Base-by-base conservation (phyloP, 768 basidiomycete genomes). In the Phylloporus scabripes region DNA sequence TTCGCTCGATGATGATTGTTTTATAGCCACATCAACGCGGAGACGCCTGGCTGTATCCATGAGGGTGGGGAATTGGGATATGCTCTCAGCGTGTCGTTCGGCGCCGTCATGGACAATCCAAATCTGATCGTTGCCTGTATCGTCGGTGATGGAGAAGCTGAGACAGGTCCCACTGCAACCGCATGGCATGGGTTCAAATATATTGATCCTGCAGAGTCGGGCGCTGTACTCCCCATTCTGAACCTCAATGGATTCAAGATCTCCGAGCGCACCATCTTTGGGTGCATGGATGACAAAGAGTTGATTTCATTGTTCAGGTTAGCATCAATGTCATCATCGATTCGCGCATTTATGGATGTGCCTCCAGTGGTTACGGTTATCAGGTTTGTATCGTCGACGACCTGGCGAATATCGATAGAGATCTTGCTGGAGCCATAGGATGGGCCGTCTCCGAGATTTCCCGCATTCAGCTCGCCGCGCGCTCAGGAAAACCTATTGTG, bases 51-150 rank as follows among this genome's bases (percentile, higher is more conserved):
- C 5, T 76, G 80, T 3, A 94, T 96, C 53, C 92, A 96, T 58
- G 92, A 96, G 69, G 92, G 92, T 46, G 86, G 85, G 24, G 92
- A 94, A 65, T 77, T 94, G 12, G 92, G 92, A 7, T 95, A 94
- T 56, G 90, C 90, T 4, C 80, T 93, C 32, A 77, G 83, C 36
- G 91, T 91, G 8, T 77, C 89, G 1, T 94, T 89, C 60, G 92
- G 92, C 31, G 83, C 87, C 21, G 82, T 89, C 57, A 92, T 95
- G 87, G 92, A 96, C 64, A 85, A 89, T 54, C 92, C 91, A 7
- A 76, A 93, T 60, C 80, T 92, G 15, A 78, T 94, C 57, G 81
- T 85, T 17, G 76, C 83, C 42, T 89, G 86, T 52, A 75, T 94
- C 28, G 71, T 95, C n/a, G 92, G 92, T 20, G 91, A 93, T 52